Evolutionary conservation across 2,329 filamentous ascomycete genomes (phyloP).

Genomic region (Colletotrichum falcatum): DNA sequence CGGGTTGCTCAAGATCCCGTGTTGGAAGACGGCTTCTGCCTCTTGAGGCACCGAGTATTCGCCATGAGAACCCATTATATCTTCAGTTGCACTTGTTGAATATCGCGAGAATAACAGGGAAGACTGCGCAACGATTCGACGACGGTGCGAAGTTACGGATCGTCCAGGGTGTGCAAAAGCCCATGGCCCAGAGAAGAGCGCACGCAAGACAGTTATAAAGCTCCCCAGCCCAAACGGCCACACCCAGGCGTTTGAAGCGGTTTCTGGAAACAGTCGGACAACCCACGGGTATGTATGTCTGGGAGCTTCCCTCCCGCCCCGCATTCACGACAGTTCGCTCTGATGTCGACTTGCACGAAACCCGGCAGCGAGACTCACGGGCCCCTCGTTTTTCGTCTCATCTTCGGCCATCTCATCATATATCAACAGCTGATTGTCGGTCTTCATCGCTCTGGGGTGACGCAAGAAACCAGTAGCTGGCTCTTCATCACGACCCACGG

Average conservation of each 20-base stretch:
- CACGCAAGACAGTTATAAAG: not conserved
- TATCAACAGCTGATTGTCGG: not conserved
- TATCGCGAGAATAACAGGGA: too few relatives aligned
- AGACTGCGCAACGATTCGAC: not conserved
- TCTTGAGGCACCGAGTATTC: slow-evolving; percentile 36
- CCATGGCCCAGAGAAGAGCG: not conserved
- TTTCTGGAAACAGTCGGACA: not conserved
- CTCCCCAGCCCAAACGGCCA: not conserved
- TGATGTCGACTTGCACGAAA: not conserved
- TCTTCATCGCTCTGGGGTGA: not conserved
- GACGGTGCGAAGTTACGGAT: not conserved
- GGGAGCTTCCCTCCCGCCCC: not conserved
- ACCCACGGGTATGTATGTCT: too few relatives aligned
- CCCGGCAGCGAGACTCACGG: not conserved
- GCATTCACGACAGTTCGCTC: slow-evolving; percentile 1
- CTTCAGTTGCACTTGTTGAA: not conserved
- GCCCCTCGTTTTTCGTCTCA: not conserved
- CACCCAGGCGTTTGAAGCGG: not conserved
- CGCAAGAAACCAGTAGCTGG: not conserved
- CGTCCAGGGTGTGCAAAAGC: too few relatives aligned
- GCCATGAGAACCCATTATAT: slow-evolving; percentile 27
- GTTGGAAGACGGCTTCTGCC: slow-evolving; percentile 29
- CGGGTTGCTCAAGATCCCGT: slow-evolving; percentile 27
- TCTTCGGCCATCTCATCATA: not conserved
- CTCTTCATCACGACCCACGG: not conserved